These are phyloP conservation scores for Hordeum pubiflorum DNA, from an alignment of 202 grass and related monocot species.

Conservation along the genomic window DNA sequence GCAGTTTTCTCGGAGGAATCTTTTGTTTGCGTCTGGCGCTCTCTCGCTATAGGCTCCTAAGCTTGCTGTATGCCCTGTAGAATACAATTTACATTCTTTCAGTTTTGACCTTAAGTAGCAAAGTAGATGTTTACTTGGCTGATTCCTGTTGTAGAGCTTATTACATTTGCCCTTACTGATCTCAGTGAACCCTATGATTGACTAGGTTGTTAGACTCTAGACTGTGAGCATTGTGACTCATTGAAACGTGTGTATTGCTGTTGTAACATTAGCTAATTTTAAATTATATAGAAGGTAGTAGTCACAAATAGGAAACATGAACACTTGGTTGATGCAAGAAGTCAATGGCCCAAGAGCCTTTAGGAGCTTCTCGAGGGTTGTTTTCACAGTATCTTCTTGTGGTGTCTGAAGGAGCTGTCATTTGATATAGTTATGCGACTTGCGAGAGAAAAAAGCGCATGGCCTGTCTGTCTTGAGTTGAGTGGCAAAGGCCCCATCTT, in stretches of 20 bases:
- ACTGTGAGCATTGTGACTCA: background rate
- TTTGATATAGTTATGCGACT: background rate
- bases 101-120: background rate
- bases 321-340: background rate
- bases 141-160: background rate
- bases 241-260: background rate
- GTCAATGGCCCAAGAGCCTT: background rate
- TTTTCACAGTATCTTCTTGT: background rate
- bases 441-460: background rate
- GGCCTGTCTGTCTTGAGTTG: background rate
- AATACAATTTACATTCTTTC: background rate
- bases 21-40: constrained; percentile 76
- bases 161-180: background rate
- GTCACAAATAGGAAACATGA: background rate
- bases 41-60: constrained; percentile 43
- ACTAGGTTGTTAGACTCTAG: background rate
- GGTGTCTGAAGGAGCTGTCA: background rate
- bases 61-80: constrained; percentile 16
- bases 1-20: constrained; percentile 93
- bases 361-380: background rate
- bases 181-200: background rate
- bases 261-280: background rate
- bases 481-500: background rate
- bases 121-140: background rate
- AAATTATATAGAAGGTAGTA: background rate